These are phyloP conservation scores for Wickerhamiella allomyrinae DNA, from an alignment of 805 yeast genomes.

Conservation along the genomic window DNA sequence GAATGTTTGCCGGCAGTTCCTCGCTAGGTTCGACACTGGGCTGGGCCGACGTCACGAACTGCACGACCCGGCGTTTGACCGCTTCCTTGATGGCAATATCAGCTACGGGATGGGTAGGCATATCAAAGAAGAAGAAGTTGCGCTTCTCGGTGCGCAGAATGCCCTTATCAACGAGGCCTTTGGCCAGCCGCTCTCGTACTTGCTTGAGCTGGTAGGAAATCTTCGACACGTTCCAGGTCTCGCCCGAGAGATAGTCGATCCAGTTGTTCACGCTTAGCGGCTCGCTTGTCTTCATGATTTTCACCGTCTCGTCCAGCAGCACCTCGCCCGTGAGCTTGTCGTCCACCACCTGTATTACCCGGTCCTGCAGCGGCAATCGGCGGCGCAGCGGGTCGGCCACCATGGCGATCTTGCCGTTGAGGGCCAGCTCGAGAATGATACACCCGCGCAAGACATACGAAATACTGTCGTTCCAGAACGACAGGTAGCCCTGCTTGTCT, in stretches of 20 bases:
- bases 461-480: conserved; percentile 97
- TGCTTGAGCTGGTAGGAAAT: conserved; percentile 92
- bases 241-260: conserved; percentile 86
- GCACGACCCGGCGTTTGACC: conserved; percentile 56
- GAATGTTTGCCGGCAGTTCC: conserved; percentile 54
- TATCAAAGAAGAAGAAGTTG: conserved; percentile 85
- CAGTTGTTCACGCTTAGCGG: conserved; percentile 71
- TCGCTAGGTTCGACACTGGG: conserved; percentile 40
- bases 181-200: conserved; percentile 90
- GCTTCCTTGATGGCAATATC: conserved; percentile 76
- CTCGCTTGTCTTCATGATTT: conserved; percentile 74
- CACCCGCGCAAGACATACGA: conserved; percentile 94
- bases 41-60: conserved; percentile 40
- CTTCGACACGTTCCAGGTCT: conserved; percentile 93
- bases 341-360: conserved; percentile 77
- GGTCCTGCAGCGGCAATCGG: conserved; percentile 73
- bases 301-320: conserved; percentile 81
- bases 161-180: conserved; percentile 95
- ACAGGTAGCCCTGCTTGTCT: conserved; percentile 89
- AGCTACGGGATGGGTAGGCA: conserved; percentile 96
- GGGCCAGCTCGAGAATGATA: conserved; percentile 79
- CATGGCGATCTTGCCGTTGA: conserved; percentile 76
- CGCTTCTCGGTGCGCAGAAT: conserved; percentile 89
- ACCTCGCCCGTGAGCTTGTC: conserved; percentile 87
- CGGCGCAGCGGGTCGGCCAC: conserved; percentile 87